phyloP scores from a whole-genome alignment of 116 monocot species.

The Zostera marina region DNA sequence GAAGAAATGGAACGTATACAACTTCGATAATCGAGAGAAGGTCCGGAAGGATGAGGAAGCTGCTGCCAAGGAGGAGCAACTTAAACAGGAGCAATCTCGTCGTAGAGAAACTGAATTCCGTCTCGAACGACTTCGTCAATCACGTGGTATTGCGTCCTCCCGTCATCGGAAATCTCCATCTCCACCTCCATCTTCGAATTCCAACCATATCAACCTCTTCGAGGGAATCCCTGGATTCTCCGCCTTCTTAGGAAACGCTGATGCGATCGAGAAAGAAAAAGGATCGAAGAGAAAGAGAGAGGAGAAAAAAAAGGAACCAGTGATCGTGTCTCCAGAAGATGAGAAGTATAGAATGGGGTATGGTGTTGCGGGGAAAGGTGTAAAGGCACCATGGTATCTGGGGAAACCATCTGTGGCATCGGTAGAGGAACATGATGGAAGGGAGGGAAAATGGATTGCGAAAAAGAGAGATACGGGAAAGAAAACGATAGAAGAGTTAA shows the following conservation, averaged over 20 bases:
- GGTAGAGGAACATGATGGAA: constrained; percentile 4
- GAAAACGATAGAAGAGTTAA: constrained; percentile 15
- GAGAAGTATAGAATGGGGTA: constrained; percentile 79
- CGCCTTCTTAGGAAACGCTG: constrained; percentile 11
- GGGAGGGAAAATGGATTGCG: background rate
- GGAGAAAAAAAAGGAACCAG: constrained; percentile 16
- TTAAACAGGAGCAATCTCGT: constrained; percentile 54
- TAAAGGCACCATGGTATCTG: constrained; percentile 76
- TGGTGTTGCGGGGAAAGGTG: constrained; percentile 66
- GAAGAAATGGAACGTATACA: constrained; percentile 98
- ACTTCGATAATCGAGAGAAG: constrained; percentile 90
- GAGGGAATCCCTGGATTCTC: constrained; percentile 28
- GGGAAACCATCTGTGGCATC: constrained; percentile 3
- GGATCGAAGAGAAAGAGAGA: constrained; percentile 13
- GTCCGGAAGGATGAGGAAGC: constrained; percentile 78
- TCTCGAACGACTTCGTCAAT: constrained; percentile 46
- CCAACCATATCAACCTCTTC: constrained; percentile 65
- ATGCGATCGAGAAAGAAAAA: background rate
- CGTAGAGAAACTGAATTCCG: constrained; percentile 64
- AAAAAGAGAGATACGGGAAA: constrained; percentile 8
- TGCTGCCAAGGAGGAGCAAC: constrained; percentile 76
- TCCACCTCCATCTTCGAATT: constrained; percentile 10
- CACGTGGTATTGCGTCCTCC: constrained; percentile 18
- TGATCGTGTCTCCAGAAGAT: constrained; percentile 42
- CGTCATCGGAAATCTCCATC: background rate